Evolutionary conservation across 2,329 filamentous ascomycete genomes (phyloP).

Genomic region (Neonectria sp.): DNA sequence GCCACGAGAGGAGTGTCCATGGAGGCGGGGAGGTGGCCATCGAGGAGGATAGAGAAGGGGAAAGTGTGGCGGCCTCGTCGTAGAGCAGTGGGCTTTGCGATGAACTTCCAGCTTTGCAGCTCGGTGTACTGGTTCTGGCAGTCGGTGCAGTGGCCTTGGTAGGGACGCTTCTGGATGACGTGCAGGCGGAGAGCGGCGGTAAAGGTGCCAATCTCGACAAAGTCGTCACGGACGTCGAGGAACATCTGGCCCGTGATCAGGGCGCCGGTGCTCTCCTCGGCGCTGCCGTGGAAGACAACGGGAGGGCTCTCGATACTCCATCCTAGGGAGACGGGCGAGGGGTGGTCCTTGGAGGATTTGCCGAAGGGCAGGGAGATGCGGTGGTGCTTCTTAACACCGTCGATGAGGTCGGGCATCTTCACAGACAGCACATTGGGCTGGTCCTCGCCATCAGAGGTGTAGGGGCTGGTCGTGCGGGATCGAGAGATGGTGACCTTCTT

Average conservation of each 20-base stretch:
- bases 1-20: conserved; percentile 81
- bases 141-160: conserved; percentile 82
- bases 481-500: conserved; percentile 56
- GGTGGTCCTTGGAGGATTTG: conserved; percentile 61
- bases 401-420: conserved; percentile 58
- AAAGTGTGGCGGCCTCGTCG: conserved; percentile 78
- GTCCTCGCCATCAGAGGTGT: conserved; percentile 56
- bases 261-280: conserved; percentile 84
- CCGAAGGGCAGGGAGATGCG: conserved; percentile 59
- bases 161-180: conserved; percentile 85
- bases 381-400: conserved; percentile 60
- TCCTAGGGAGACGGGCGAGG: conserved; percentile 60
- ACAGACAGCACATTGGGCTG: conserved; percentile 47
- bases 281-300: conserved; percentile 84
- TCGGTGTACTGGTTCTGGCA: conserved; percentile 82
- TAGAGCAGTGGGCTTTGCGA: conserved; percentile 70
- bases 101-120: conserved; percentile 84
- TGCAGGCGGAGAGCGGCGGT: conserved; percentile 80
- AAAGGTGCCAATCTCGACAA: conserved; percentile 79
- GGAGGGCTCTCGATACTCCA: conserved; percentile 88
- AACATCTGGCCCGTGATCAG: conserved; percentile 88
- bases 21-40: conserved; percentile 87
- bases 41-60: conserved; percentile 90
- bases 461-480: conserved; percentile 52
- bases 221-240: conserved; percentile 78